phyloP scores from a whole-genome alignment of 306 rosid species.

The Quercus agrifolia region DNA sequence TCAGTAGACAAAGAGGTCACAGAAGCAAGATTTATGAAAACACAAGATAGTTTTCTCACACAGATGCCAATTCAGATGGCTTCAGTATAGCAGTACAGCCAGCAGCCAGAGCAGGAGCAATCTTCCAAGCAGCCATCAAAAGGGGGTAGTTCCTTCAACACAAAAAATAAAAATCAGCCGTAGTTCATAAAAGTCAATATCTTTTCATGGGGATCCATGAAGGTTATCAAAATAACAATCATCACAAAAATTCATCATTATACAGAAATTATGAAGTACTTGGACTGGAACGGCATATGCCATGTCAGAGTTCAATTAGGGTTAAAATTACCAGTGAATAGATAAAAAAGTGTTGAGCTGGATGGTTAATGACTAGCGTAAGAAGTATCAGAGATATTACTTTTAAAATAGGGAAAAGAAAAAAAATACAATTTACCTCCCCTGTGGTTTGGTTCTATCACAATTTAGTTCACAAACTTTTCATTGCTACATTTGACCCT shows the following conservation, averaged over 20 bases:
- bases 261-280: too few species aligned
- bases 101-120: constrained; percentile 97
- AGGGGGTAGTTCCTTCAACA: constrained; percentile 84
- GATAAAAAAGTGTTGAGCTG: too few species aligned
- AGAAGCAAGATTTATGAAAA: constrained; percentile 3
- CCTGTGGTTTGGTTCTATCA: too few species aligned
- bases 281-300: too few species aligned
- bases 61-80: constrained; percentile 93
- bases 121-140: constrained; percentile 94
- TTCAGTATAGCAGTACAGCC: constrained; percentile 95
- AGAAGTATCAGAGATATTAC: too few species aligned
- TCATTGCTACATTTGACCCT: too few species aligned
- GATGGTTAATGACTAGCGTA: too few species aligned
- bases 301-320: too few species aligned
- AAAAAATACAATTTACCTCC: too few species aligned
- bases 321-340: too few species aligned
- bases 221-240: neutral
- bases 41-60: constrained; percentile 39
- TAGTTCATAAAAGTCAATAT: neutral
- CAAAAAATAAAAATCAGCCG: constrained; percentile 8
- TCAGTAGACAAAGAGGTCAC: neutral
- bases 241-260: neutral
- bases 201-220: neutral
- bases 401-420: too few species aligned
- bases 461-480: too few species aligned